Conservation (phyloP, 129 eudicot genomes). For the Flaveria sonorensis region DNA sequence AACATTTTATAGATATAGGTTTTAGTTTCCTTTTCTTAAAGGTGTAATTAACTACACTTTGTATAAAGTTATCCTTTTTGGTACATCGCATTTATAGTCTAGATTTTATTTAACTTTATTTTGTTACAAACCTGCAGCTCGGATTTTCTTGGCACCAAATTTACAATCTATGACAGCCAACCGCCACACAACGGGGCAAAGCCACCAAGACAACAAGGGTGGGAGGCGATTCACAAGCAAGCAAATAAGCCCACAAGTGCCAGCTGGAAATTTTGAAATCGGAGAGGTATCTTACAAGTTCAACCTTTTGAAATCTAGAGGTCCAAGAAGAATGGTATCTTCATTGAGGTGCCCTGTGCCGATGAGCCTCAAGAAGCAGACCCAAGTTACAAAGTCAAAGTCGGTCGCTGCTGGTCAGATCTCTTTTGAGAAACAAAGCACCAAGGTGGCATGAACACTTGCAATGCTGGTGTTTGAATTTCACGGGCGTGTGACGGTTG, state of each 20-base stretch:
- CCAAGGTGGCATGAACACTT: constrained; percentile 98
- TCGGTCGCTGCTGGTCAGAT: constrained; percentile 23
- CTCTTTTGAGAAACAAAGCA: constrained; percentile 75
- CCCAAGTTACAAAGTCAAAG: constrained; percentile 36
- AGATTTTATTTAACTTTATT: not conserved
- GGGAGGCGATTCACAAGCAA: constrained; percentile 80
- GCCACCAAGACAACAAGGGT: constrained; percentile 64
- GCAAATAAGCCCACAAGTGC: constrained; percentile 93
- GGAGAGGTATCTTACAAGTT: constrained; percentile 89
- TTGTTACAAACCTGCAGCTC: constrained; percentile 51
- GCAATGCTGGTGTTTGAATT: constrained; percentile 98
- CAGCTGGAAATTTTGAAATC: constrained; percentile 80
- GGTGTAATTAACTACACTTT: not conserved
- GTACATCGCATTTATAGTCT: not conserved
- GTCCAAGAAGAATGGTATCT: constrained; percentile 94
- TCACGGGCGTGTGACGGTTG: constrained; percentile 94
- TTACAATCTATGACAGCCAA: constrained; percentile 81
- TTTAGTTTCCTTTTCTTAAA: not conserved
- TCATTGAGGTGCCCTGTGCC: constrained; percentile 41
- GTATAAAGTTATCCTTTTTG: not conserved
- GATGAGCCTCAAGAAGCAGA: constrained; percentile 29
- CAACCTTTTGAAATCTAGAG: constrained; percentile 91
- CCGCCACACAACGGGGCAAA: constrained; percentile 84
- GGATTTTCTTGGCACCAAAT: constrained; percentile 94
- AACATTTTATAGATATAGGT: not conserved